Conservation (phyloP, 805 yeast species). For the Pichia cephalocereana region DNA sequence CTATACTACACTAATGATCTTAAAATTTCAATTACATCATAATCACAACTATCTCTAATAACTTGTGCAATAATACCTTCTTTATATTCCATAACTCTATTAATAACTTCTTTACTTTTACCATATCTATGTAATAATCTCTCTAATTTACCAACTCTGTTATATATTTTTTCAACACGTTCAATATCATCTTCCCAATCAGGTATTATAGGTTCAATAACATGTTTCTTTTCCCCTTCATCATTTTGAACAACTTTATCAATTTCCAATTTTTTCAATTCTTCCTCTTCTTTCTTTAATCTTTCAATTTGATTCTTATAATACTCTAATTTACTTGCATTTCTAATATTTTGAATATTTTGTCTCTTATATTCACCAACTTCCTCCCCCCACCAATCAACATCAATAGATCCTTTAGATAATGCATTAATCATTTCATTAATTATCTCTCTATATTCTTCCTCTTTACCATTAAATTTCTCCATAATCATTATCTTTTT, state of each 20-base stretch:
- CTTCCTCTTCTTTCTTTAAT: slow-evolving; percentile 36
- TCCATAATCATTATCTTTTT: not conserved
- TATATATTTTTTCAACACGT: not conserved
- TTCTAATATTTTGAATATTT: slow-evolving; percentile 37
- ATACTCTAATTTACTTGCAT: slow-evolving; percentile 37
- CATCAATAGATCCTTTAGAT: slow-evolving; percentile 46
- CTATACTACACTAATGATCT: slow-evolving; percentile 23
- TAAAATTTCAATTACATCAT: slow-evolving; percentile 26
- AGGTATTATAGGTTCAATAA: slow-evolving; percentile 3
- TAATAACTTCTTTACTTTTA: slow-evolving; percentile 17
- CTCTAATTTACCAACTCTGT: slow-evolving; percentile 23
- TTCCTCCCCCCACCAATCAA: slow-evolving; percentile 54
- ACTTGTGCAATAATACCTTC: slow-evolving; percentile 10
- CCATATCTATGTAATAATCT: slow-evolving; percentile 24
- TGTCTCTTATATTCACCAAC: slow-evolving; percentile 7
- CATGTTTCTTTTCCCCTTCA: not conserved
- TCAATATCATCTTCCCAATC: not conserved
- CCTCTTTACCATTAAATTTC: not conserved
- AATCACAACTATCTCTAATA: slow-evolving; percentile 16
- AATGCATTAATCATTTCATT: slow-evolving; percentile 55
- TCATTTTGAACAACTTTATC: not conserved
- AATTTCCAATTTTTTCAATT: slow-evolving; percentile 29
- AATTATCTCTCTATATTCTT: slow-evolving; percentile 32
- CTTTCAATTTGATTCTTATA: slow-evolving; percentile 35
- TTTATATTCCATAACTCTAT: slow-evolving; percentile 14